Evolutionary conservation across 352 stramenopile genomes (phyloP).

Genomic region (Albugo candida): DNA sequence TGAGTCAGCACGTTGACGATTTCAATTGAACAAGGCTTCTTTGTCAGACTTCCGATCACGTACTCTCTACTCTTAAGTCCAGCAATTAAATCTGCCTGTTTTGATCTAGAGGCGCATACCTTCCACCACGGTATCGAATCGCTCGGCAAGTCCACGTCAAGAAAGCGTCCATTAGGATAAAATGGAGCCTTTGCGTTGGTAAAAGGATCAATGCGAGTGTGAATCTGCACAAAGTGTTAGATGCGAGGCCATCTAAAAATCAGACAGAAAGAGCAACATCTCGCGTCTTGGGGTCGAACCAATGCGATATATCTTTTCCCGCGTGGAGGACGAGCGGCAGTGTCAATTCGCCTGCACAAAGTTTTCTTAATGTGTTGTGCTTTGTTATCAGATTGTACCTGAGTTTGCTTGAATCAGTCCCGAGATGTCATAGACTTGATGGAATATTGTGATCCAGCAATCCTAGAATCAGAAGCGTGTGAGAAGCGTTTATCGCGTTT

Average conservation of each 20-base stretch:
- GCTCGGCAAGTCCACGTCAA: conserved; percentile 70
- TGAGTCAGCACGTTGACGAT: conserved; percentile 84
- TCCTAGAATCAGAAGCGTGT: conserved; percentile 14
- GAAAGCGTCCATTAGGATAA: conserved; percentile 64
- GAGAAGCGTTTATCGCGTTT: neutral
- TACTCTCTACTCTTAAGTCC: conserved; percentile 19
- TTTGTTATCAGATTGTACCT: too few relatives aligned
- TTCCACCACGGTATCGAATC: conserved; percentile 41
- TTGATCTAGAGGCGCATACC: too few relatives aligned
- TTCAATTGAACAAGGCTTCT: conserved; percentile 48
- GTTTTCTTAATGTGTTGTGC: neutral
- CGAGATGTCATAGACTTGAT: conserved; percentile 72
- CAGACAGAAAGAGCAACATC: conserved; percentile 16
- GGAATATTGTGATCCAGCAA: conserved; percentile 55
- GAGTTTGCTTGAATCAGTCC: conserved; percentile 41
- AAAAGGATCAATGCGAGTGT: conserved; percentile 58
- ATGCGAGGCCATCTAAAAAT: neutral
- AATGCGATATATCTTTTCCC: conserved; percentile 82
- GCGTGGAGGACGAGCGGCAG: conserved; percentile 68
- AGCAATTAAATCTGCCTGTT: conserved; percentile 58
- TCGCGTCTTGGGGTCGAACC: conserved; percentile 64
- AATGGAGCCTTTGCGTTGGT: conserved; percentile 62
- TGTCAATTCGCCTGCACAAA: conserved; percentile 30
- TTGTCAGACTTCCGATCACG: conserved; percentile 51
- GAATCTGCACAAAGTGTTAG: conserved; percentile 19